Evolutionary conservation across 768 basidiomycete species (phyloP), one percentile per base, ranked within the genome.

Genomic region (Clitopilus passeckerianus): DNA sequence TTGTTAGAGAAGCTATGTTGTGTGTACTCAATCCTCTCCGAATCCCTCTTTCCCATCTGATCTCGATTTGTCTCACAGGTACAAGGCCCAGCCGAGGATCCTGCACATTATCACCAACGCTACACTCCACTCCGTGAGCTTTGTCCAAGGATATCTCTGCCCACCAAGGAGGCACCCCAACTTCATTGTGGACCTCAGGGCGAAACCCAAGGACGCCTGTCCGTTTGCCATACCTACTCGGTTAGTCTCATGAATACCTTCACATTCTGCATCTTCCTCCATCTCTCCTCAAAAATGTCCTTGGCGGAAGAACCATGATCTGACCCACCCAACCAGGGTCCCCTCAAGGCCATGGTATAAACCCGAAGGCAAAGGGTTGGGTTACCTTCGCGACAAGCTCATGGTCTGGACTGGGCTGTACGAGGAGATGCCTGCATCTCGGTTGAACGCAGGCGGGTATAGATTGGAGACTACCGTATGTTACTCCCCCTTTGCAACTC

Each of bases 1-100:
- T 65, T n/a, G 74, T 78, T 0, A 70, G 81, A n/a, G 67, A 74
- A 14, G 77, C 78, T 6, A 80, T 82, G 80, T 75, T 80, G 81
- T 82, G 60, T 24, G 73, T 30, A 7, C 27, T 30, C 4, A 30
- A 30, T 30, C 27, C 3, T 30, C 27, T 30, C 3, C 7, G 27
- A 30, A 30, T 30, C 18, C 10, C 34, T 53, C 24, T 35, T 35
- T 44, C 24, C 62, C 23, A 43, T 22, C 54, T 33, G 15, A 43
- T 20, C 16, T 27, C 34, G 37, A 22, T 18, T 34, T 50, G 7
- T 30, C 27, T 30, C 3, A 30, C 7, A 80, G 80, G 72, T 70
- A 76, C 60, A 72, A 74, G 0, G 60, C 64, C 18, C 75, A 78
- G 59, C 75, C 78, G 0, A 59, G 64, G 64, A 71, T 71, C 41